Evolutionary conservation across 352 stramenopile genomes (phyloP), one percentile per base, ranked within the genome.

Genomic region (Phytophthora pini): DNA sequence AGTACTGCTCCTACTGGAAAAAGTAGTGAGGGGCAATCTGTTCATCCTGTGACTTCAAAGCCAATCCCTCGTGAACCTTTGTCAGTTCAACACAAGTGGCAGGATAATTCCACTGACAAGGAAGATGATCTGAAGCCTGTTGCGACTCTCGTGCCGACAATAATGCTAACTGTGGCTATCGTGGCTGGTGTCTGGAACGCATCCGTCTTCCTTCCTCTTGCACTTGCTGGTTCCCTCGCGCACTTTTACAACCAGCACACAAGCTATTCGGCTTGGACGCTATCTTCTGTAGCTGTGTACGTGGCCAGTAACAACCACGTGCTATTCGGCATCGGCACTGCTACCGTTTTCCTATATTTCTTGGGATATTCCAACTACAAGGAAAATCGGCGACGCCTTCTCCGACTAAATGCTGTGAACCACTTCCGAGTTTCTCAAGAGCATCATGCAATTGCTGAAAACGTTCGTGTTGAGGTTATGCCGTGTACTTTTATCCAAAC

Each of bases 171-270:
- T 15, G 61, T 84, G 12, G 67, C 76, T 45, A 72, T 48, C 29
- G 13, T 66, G 20, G 79, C 72, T 29, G 80, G 82, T 5, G 48
- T 59, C 0, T 67, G 61, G 2, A 39, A 73, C 22, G 52, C 68
- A n/a, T 90, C 83, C 0, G 56, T 87, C 15, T 92, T 92, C 53
- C 55, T 89, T n/a, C 80, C 83, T n/a, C 15, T 90, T 32, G 83
- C 83, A 8, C 56, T 70, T 0, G 79, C 76, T 2, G 83, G 83
- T 2, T 46, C 74, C 0, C 76, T 89, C 15, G 52, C 69, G 0
- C 74, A 83, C 36, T 41, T 75, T 9, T 70, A 61, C 56, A 61
- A 65, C 0, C 57, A 72, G 10, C 63, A 76, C 32, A 40, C 68
- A 3, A 56, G 70, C 2, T 87, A 80, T 48, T 52, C 59, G 2